A percentile compares a stretch with the other conserved stretches of the same genome.
phyloP scores from a whole-genome alignment of 768 basidiomycete species.

The Russula compacta region DNA sequence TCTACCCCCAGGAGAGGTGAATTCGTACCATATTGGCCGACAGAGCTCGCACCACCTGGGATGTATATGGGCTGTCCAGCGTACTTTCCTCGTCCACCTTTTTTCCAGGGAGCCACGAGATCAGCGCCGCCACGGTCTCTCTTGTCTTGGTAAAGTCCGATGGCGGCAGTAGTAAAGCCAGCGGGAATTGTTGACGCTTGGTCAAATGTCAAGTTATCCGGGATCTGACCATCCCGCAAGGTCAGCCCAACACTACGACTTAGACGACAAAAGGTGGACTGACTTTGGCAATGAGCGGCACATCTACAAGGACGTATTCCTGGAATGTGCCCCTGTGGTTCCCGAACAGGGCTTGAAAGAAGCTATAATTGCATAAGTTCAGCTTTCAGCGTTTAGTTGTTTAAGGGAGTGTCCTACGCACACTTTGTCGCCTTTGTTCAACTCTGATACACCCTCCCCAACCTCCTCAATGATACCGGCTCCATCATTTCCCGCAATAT shows the following conservation, averaged over 20 bases:
- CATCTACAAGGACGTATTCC: slow-evolving; percentile 20
- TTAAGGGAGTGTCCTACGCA: neutral
- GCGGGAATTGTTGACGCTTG: slow-evolving; percentile 43
- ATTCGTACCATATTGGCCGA: slow-evolving; percentile 40
- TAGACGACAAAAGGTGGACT: neutral
- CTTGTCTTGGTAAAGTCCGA: slow-evolving; percentile 38
- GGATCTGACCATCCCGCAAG: slow-evolving; percentile 31
- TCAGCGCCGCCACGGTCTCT: slow-evolving; percentile 25
- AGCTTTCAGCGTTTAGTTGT: neutral
- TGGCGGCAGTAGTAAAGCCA: slow-evolving; percentile 38
- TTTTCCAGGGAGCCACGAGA: slow-evolving; percentile 33
- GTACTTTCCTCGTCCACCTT: slow-evolving; percentile 34
- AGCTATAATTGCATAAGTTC: neutral
- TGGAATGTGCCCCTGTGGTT: slow-evolving; percentile 18
- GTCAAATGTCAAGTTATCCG: slow-evolving; percentile 38
- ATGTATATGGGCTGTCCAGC: slow-evolving; percentile 37
- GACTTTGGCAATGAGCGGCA: slow-evolving; percentile 17
- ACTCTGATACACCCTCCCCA: slow-evolving; percentile 23
- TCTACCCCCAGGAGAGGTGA: neutral
- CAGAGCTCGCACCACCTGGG: slow-evolving; percentile 40
- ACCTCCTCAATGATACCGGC: slow-evolving; percentile 24
- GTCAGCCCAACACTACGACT: neutral
- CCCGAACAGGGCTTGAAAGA: slow-evolving; percentile 7
- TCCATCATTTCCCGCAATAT: slow-evolving; percentile 21
- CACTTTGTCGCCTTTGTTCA: slow-evolving; percentile 26